Evolutionary conservation across 1,284 basidiomycete species (phyloP).

Genomic region (Pisolithus thermaeus): DNA sequence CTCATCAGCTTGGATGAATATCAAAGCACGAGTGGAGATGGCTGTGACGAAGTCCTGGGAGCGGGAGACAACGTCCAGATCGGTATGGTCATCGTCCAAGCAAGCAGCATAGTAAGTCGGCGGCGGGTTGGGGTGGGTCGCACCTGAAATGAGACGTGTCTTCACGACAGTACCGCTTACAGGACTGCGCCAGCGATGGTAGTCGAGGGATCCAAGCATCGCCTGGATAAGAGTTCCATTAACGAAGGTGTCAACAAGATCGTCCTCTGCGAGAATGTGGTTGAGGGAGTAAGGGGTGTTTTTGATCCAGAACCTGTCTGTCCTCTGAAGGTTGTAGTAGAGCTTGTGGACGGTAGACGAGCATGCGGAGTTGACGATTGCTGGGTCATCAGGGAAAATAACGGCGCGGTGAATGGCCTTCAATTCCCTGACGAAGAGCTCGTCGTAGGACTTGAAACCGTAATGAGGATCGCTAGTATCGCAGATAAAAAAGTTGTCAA

Average conservation of each 20-base stretch:
- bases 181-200: constrained; percentile 52
- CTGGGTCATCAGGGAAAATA: neutral
- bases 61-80: constrained; percentile 16
- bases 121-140: constrained; percentile 10
- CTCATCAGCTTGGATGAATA: constrained; percentile 47
- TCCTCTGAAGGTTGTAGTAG: constrained; percentile 26
- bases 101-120: neutral
- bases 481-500: neutral
- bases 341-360: constrained; percentile 39
- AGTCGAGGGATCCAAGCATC: constrained; percentile 30
- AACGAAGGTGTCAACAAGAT: constrained; percentile 41
- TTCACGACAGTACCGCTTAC: constrained; percentile 43
- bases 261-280: constrained; percentile 26
- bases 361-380: constrained; percentile 29
- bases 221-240: neutral
- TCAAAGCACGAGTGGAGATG: constrained; percentile 39
- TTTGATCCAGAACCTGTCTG: constrained; percentile 41
- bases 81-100: neutral
- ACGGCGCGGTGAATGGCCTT: neutral
- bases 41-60: constrained; percentile 10
- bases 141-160: constrained; percentile 38
- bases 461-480: neutral
- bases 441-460: neutral
- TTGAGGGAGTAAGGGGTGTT: constrained; percentile 36
- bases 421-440: neutral